Conservation (phyloP, 257 asterid genomes). For the Scutellaria baicalensis region DNA sequence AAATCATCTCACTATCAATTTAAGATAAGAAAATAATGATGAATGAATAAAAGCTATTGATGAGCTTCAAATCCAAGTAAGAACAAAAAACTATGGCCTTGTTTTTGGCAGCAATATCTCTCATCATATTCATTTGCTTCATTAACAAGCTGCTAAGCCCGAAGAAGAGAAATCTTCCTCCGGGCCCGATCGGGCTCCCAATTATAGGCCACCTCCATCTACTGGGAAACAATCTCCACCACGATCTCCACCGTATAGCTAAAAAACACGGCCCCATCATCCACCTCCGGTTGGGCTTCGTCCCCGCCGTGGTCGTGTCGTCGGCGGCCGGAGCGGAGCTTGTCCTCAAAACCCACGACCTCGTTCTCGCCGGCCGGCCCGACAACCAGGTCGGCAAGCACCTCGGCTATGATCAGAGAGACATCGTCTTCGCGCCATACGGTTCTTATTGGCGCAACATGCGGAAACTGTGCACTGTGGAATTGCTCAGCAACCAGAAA, state of each 20-base stretch:
- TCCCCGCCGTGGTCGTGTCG: conserved; percentile 24
- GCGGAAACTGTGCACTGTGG: conserved; percentile 23
- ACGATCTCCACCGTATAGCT: conserved; percentile 7
- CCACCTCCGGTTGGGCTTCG: conserved; percentile 10
- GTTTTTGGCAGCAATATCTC: background rate
- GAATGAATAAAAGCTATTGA: background rate
- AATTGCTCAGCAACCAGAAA: conserved; percentile 20
- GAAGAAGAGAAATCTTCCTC: background rate
- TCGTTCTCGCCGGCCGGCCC: conserved; percentile 12
- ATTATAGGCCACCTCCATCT: conserved; percentile 23
- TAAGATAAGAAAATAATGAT: too few species aligned
- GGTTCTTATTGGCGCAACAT: conserved; percentile 30
- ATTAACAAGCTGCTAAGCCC: background rate
- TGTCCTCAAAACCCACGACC: conserved; percentile 23
- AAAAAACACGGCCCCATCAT: conserved; percentile 19
- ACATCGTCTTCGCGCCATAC: conserved; percentile 16
- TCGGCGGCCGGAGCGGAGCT: conserved; percentile 24
- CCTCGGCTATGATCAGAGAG: conserved; percentile 6
- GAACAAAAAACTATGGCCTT: background rate
- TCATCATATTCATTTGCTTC: background rate
- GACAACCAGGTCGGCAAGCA: background rate
- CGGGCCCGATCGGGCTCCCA: conserved; percentile 14
- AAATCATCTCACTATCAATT: background rate
- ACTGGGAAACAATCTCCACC: conserved; percentile 20
- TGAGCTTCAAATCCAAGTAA: background rate